Evolutionary conservation across 257 asterid genomes (phyloP), one percentile per base, ranked within the genome.

Genomic region (Lycium ferocissimum): DNA sequence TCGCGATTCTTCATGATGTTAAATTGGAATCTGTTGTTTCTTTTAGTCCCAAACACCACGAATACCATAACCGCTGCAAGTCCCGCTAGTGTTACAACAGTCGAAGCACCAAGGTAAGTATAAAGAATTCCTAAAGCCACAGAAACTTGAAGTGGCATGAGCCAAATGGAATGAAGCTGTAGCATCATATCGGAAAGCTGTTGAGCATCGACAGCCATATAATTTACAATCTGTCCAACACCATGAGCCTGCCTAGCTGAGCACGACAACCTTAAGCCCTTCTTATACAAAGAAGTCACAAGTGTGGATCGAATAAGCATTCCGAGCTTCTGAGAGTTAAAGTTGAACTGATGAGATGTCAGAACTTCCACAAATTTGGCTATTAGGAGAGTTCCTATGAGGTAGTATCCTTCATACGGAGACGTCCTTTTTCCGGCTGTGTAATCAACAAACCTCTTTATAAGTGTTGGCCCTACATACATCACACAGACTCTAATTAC

Each of bases 191-290:
- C 98, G 0, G 98, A 91, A 0, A 96, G 92, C 90, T 96, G 99
- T 85, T 96, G 99, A 12, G 98, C 98, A 84, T 96, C 99, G 9
- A 96, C 98, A 0, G 98, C 97, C 98, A 96, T 96, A 87, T 96
- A 96, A 83, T 96, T 96, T 26, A 95, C 98, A 37, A 95, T 96
- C 86, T 95, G 98, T 3, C 99, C 99, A 7, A 96, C 93, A 2
- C 99, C 98, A 51, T 96, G 99, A 3, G 91, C 93, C 83, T 96
- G 98, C 9, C 99, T 85, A 1, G 98, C 97, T 0, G 99, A 96
- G 82, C 98, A 93, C 1, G 99, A 91, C 17, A 96, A 85, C 84
- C 96, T 86, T 79, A 96, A 83, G 0, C 99, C 99, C 89, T 96
- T 96, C 91, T 85, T 91, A 80, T 96, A 96, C 71, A 95, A 83